phyloP scores from a whole-genome alignment of 768 basidiomycete species.

The Podaxis sp. region DNA sequence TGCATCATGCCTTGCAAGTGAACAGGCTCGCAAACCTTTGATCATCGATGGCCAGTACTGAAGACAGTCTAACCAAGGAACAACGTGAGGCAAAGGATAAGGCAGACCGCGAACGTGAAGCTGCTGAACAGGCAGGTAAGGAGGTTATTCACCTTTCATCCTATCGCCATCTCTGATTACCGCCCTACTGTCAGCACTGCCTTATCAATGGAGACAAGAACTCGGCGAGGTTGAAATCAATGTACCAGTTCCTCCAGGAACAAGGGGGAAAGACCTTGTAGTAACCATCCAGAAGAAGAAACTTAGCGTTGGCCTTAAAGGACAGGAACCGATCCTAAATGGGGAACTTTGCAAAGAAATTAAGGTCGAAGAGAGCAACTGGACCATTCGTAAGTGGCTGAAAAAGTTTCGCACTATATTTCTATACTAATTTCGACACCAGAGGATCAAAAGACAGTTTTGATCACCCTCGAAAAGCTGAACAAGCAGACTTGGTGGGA shows the following conservation, averaged over 20 bases:
- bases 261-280: constrained; percentile 72
- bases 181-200: constrained; percentile 58
- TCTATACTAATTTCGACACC: constrained; percentile 5
- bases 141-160: constrained; percentile 17
- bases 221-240: constrained; percentile 83
- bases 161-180: constrained; percentile 18
- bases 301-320: constrained; percentile 83
- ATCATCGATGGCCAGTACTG: constrained; percentile 25
- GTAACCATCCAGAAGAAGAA: constrained; percentile 80
- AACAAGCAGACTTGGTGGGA: constrained; percentile 97
- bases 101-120: constrained; percentile 66
- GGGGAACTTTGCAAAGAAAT: constrained; percentile 93
- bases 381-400: constrained; percentile 77
- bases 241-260: constrained; percentile 85
- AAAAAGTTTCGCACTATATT: not conserved
- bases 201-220: constrained; percentile 91
- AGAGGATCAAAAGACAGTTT: constrained; percentile 79
- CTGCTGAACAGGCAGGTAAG: constrained; percentile 83
- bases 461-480: constrained; percentile 82
- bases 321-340: constrained; percentile 79
- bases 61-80: constrained; percentile 68
- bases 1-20: not conserved
- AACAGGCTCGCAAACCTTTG: constrained; percentile 1
- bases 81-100: constrained; percentile 76
- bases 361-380: constrained; percentile 95